Evolutionary conservation across 192 early-diverging fungal genomes (phyloP).

Genomic region (Chytriomyces confervae): DNA sequence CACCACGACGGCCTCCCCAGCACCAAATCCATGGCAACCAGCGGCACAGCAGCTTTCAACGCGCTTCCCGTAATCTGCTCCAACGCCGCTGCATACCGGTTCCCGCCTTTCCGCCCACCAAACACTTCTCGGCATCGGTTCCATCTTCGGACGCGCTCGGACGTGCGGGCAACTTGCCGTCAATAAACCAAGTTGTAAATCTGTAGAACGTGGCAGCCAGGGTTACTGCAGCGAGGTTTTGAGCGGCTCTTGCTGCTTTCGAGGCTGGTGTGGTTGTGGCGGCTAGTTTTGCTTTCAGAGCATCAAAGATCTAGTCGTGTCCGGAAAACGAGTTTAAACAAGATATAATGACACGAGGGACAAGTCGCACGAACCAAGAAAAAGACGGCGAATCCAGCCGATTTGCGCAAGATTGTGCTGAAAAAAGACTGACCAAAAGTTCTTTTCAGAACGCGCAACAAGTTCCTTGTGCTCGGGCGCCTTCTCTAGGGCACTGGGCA

Average conservation of each 20-base stretch:
- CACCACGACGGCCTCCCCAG: conserved; percentile 35
- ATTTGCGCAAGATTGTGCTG: too few relatives aligned
- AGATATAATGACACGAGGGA: too few relatives aligned
- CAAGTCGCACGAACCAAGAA: too few relatives aligned
- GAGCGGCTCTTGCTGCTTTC: background rate
- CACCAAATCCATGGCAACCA: conserved; percentile 10
- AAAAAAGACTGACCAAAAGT: too few relatives aligned
- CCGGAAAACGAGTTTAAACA: too few relatives aligned
- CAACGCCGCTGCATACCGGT: background rate
- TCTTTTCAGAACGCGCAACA: too few relatives aligned
- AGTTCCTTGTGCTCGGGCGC: background rate
- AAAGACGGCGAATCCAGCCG: too few relatives aligned
- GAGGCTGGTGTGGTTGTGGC: background rate
- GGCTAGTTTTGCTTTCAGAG: background rate
- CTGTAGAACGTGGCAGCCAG: too few relatives aligned
- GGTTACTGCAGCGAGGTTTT: conserved; percentile 6
- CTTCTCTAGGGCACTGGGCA: background rate
- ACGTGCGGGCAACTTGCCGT: too few relatives aligned
- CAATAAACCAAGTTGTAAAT: too few relatives aligned
- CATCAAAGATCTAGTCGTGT: background rate
- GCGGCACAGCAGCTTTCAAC: background rate
- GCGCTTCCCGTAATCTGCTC: background rate
- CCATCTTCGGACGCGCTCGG: too few relatives aligned
- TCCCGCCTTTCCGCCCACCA: background rate
- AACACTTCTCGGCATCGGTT: too few relatives aligned